Evolutionary conservation across 495 filamentous ascomycete species (phyloP).

Genomic region (Ascobolus immersus): DNA sequence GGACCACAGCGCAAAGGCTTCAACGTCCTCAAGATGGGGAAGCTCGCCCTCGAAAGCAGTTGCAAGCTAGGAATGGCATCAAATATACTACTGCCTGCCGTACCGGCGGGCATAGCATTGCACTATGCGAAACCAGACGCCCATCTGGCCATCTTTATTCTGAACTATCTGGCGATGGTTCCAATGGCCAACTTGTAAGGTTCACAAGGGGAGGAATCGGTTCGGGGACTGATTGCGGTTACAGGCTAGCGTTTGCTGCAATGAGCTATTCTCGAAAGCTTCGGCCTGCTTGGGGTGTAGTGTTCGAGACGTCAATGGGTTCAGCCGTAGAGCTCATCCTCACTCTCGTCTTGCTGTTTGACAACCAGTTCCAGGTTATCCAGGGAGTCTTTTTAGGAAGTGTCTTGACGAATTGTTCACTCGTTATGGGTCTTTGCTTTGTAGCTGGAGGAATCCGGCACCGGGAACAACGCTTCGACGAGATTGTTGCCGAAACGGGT

Average conservation of each 20-base stretch:
- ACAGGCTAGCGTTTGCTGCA: neutral
- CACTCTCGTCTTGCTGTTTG: constrained; percentile 44
- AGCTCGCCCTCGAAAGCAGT: no score
- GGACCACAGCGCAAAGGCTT: no score
- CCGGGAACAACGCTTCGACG: constrained; percentile 42
- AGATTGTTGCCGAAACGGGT: constrained; percentile 56
- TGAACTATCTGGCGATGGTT: constrained; percentile 63
- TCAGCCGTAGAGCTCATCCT: constrained; percentile 62
- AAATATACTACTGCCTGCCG: constrained; percentile 48
- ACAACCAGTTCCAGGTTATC: constrained; percentile 28
- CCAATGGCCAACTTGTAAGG: constrained; percentile 70
- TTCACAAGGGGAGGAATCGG: constrained; percentile 60
- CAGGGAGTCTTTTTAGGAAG: constrained; percentile 61
- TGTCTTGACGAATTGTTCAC: constrained; percentile 49
- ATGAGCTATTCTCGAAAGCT: constrained; percentile 20
- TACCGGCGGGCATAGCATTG: constrained; percentile 38
- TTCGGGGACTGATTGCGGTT: constrained; percentile 42
- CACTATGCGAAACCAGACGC: constrained; percentile 35
- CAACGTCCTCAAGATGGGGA: constrained; percentile 28
- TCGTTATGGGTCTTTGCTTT: constrained; percentile 57
- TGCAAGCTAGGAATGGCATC: no score
- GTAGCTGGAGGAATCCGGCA: constrained; percentile 44
- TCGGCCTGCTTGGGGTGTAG: constrained; percentile 48
- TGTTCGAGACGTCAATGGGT: constrained; percentile 52
- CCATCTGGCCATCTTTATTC: constrained; percentile 38